phyloP scores from a whole-genome alignment of 257 asterid genomes.

The Orobanche coerulescens region DNA sequence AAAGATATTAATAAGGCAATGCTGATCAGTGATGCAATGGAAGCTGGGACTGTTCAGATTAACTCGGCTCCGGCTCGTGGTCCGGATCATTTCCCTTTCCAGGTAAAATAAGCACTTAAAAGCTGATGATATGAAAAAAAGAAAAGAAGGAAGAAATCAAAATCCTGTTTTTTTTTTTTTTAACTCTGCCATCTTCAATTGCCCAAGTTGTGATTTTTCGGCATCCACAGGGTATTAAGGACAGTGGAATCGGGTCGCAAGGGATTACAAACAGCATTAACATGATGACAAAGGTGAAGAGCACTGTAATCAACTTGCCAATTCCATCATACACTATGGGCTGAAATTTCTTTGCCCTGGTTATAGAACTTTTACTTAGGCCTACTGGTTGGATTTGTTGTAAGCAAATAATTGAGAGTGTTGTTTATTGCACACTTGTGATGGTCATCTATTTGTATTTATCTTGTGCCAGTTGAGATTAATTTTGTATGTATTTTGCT shows the following conservation, averaged over 20 bases:
- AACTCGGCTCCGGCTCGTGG: conserved; percentile 99
- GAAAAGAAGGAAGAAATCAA: too few relatives aligned
- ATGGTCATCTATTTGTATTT: neutral
- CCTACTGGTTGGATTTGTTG: neutral
- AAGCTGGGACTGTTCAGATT: conserved; percentile 84
- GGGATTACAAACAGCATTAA: conserved; percentile 93
- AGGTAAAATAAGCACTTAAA: conserved; percentile 31
- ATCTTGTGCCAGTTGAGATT: neutral
- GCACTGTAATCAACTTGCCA: conserved; percentile 96
- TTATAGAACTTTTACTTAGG: neutral
- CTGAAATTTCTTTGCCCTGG: conserved; percentile 15
- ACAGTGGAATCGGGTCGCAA: conserved; percentile 96
- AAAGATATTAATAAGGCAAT: conserved; percentile 90
- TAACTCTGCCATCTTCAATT: neutral
- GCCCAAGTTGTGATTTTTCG: neutral
- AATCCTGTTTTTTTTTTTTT: neutral
- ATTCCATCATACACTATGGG: conserved; percentile 89
- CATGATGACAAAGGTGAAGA: conserved; percentile 95
- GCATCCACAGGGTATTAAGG: conserved; percentile 74
- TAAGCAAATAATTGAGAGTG: conserved; percentile 12
- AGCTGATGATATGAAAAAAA: neutral
- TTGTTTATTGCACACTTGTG: conserved; percentile 7
- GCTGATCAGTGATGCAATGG: conserved; percentile 93
- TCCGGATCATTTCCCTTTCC: conserved; percentile 96
- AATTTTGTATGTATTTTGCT: too few relatives aligned